Conservation (phyloP, 1,139 yeast species). For the Pichia terricola region DNA sequence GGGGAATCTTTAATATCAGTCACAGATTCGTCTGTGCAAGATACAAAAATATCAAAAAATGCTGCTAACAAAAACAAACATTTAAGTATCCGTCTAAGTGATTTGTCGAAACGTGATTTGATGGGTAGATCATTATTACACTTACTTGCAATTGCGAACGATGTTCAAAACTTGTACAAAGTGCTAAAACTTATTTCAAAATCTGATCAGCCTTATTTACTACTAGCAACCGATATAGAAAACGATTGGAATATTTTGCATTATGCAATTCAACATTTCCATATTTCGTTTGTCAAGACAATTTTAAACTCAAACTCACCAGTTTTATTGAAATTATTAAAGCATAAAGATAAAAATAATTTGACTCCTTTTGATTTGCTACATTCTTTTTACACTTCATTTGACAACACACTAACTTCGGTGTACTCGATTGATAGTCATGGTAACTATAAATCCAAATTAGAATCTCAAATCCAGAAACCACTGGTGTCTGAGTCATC, state of each 20-base stretch:
- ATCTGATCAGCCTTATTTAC: conserved; percentile 26
- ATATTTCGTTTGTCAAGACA: conserved; percentile 45
- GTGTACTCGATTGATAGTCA: conserved; percentile 3
- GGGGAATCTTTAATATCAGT: conserved; percentile 12
- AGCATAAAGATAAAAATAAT: conserved; percentile 59
- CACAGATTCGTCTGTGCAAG: neutral
- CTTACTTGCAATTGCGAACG: conserved; percentile 43
- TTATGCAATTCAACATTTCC: conserved; percentile 51
- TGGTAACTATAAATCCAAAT: conserved; percentile 5
- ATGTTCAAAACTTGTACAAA: conserved; percentile 35
- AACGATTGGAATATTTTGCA: conserved; percentile 83
- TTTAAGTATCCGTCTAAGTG: conserved; percentile 19
- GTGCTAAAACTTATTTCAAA: conserved; percentile 37
- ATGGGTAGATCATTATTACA: conserved; percentile 69
- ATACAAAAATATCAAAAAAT: too few species aligned
- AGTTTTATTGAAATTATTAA: conserved; percentile 31
- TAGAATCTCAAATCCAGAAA: neutral
- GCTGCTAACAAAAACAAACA: too few species aligned
- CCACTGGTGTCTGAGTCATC: conserved; percentile 1
- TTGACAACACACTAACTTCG: neutral
- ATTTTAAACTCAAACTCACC: conserved; percentile 27
- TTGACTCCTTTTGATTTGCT: conserved; percentile 54
- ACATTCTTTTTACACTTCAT: conserved; percentile 15
- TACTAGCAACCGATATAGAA: conserved; percentile 52
- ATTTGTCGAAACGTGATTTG: conserved; percentile 48